A percentile compares a stretch with the other conserved stretches of the same genome.
Conservation (phyloP, 495 filamentous ascomycete genomes). For the Xanthoparmelia taractica region DNA sequence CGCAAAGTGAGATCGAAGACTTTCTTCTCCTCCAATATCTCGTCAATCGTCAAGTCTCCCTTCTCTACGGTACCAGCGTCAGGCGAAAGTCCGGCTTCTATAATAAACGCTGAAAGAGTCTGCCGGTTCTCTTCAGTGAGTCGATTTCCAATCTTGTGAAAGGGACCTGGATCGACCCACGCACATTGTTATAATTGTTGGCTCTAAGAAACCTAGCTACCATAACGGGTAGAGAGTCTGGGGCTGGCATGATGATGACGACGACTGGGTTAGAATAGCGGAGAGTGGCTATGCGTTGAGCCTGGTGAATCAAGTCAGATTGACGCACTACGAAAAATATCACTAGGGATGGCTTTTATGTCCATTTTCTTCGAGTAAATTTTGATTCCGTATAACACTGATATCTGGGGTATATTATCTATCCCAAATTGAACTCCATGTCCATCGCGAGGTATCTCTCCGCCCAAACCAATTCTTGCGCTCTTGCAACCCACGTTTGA, state of each 20-base stretch:
- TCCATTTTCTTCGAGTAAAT: not conserved
- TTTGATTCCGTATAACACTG: not conserved
- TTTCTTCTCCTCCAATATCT: constrained; percentile 58
- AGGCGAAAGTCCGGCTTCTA: constrained; percentile 50
- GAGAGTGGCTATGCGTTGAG: not conserved
- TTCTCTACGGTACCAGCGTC: constrained; percentile 35
- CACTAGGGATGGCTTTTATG: not conserved
- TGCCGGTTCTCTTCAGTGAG: constrained; percentile 16
- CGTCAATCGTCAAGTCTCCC: constrained; percentile 52
- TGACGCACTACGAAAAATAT: not conserved
- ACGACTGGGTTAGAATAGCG: not conserved
- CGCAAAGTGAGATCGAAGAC: constrained; percentile 49
- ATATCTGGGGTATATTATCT: constrained; percentile 7
- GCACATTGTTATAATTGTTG: constrained; percentile 50
- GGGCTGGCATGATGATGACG: constrained; percentile 32
- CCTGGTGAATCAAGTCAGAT: not conserved
- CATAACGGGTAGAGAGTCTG: constrained; percentile 42
- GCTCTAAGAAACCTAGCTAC: constrained; percentile 56
- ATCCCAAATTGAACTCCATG: constrained; percentile 8
- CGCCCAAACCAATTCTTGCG: not conserved
- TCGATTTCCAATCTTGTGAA: not conserved
- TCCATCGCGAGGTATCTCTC: not conserved
- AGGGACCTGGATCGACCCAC: constrained; percentile 2
- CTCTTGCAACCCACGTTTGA: not conserved
- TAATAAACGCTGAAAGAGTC: constrained; percentile 53